Evolutionary conservation across 345 rosid species (phyloP), one percentile per base, ranked within the genome.

Genomic region (Lenwebbia sp.): DNA sequence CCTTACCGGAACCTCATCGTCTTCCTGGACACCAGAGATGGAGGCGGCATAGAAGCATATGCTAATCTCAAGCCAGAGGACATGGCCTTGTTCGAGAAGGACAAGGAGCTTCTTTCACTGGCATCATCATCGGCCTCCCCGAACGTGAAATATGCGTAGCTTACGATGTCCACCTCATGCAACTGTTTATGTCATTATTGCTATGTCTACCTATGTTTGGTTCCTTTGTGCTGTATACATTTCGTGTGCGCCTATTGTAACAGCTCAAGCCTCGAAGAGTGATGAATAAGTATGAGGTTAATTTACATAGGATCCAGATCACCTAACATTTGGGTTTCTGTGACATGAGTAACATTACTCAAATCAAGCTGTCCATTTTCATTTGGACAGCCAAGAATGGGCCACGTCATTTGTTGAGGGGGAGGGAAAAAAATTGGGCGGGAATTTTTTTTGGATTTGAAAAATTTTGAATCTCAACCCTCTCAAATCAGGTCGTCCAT

Each of bases 41-140:
- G 89, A 17, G 87, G 82, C 13, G 88, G 91, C 33, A 75, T 89
- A 44, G 92, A 90, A 88, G 91, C 90, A 19, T 90, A 87, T 84
- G 89, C 90, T 51, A 87, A 85, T 28, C 50, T 90, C 81, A 84
- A 85, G 57, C 85, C 88, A n/a, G 87, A 82, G 65, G 90, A 86
- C 23, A 88, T 90, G 90, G 85, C 47, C n/a, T 21, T 28, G 37
- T 85, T 88, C 33, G 85, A 62, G 58, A 54, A 54, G 81, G 89
- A 87, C 58, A 53, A 52, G 82, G 85, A 82, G 85, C 70, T 87
- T 82, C 87, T 87, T 15, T n/a, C 53, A 19, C 33, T 58, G 30
- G 86, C 44, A 25, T 84, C 78, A 22, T 54, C 86, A 12, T 82
- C 84, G 19, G 78, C 78, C 2, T 21, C 41, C 33, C 84, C 54